Conservation (phyloP, 2,329 filamentous ascomycete genomes). For the Epichloe sibirici region DNA sequence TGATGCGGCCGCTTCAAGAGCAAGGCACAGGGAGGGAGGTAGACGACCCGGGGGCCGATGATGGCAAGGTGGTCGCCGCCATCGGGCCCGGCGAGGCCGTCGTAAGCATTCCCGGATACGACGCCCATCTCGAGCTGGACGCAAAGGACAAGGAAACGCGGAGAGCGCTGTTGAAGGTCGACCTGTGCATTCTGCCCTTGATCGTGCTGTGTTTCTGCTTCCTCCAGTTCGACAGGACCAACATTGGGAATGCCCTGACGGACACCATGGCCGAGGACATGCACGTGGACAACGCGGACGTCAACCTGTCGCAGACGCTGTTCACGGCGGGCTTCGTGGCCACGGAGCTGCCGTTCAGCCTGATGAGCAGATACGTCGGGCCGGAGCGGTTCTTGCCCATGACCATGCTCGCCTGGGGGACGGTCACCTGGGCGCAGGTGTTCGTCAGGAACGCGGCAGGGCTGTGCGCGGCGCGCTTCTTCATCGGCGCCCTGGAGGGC, state of each 20-base stretch:
- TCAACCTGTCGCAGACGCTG: slow-evolving; percentile 40
- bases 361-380: slow-evolving; percentile 16
- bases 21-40: not conserved
- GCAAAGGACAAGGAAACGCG: slow-evolving; percentile 8
- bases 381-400: slow-evolving; percentile 17
- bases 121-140: slow-evolving; percentile 6
- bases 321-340: slow-evolving; percentile 37
- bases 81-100: slow-evolving; percentile 1
- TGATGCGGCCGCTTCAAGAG: not conserved
- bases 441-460: slow-evolving; percentile 15
- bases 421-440: slow-evolving; percentile 16
- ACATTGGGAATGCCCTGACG: slow-evolving; percentile 38
- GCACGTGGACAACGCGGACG: slow-evolving; percentile 34
- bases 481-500: slow-evolving; percentile 18
- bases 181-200: slow-evolving; percentile 17
- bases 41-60: not conserved
- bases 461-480: slow-evolving; percentile 16
- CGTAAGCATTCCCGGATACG: slow-evolving; percentile 13
- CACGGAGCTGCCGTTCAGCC: slow-evolving; percentile 23
- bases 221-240: slow-evolving; percentile 23
- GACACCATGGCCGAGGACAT: slow-evolving; percentile 37
- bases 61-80: not conserved
- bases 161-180: slow-evolving; percentile 14
- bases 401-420: slow-evolving; percentile 20
- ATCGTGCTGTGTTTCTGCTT: slow-evolving; percentile 21